A percentile compares a stretch with the other conserved stretches of the same genome.
Evolutionary conservation across 2,329 filamentous ascomycete genomes (phyloP).

Genomic region (Apiospora arundinis): DNA sequence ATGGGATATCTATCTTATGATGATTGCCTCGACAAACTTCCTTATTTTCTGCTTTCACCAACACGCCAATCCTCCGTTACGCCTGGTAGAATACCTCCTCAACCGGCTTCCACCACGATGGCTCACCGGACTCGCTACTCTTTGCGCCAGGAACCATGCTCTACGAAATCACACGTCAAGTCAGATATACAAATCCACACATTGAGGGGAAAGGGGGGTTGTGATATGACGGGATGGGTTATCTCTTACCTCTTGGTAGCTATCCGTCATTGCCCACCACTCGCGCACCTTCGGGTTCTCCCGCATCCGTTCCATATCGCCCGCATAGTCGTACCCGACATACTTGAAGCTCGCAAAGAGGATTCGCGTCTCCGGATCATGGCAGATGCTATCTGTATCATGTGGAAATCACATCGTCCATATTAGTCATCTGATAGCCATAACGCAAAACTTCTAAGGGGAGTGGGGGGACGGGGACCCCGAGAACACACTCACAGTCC

Average conservation of each 20-base stretch:
- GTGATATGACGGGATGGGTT: not conserved
- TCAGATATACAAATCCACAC: not conserved
- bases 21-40: not conserved
- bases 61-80: conserved; percentile 38
- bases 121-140: conserved; percentile 63
- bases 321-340: conserved; percentile 73
- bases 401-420: not conserved
- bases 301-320: conserved; percentile 78
- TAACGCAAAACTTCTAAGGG: no score
- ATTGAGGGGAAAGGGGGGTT: not conserved
- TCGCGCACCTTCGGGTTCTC: conserved; percentile 74
- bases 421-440: not conserved
- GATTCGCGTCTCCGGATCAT: conserved; percentile 66
- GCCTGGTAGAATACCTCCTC: conserved; percentile 73
- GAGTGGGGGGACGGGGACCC: no score
- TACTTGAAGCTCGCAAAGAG: conserved; percentile 83
- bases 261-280: conserved; percentile 85
- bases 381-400: conserved; percentile 71
- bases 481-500: conserved; percentile 62
- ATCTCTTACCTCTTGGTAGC: conserved; percentile 66
- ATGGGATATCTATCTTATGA: not conserved
- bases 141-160: conserved; percentile 63
- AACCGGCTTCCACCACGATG: conserved; percentile 72
- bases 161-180: conserved; percentile 28
- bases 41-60: not conserved